A percentile compares a stretch with the other conserved stretches of the same genome.
Evolutionary conservation across 805 yeast genomes (phyloP).

Genomic region (Schwanniomyces yamadae): DNA sequence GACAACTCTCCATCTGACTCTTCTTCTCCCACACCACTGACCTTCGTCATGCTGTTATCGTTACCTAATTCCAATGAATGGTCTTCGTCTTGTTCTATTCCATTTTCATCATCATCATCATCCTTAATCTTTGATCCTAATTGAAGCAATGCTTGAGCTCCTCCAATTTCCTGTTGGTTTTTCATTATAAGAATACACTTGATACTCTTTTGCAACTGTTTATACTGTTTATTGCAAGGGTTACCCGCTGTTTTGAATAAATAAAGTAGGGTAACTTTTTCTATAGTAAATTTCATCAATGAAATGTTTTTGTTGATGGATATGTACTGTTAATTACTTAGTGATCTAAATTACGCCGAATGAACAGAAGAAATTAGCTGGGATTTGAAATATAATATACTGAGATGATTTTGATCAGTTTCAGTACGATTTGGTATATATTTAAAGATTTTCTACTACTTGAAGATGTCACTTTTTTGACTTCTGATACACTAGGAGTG

Average conservation of each 20-base stretch:
- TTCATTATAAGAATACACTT: too few species aligned
- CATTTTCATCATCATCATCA: slow-evolving; percentile 11
- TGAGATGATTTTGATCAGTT: too few species aligned
- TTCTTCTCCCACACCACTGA: slow-evolving; percentile 1
- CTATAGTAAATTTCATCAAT: background rate
- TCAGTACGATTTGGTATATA: too few species aligned
- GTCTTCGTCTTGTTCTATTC: slow-evolving; percentile 7
- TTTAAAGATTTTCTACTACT: too few species aligned
- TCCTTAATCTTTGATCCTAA: slow-evolving; percentile 33
- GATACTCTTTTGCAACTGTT: slow-evolving; percentile 2
- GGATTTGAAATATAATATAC: too few species aligned
- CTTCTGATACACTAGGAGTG: too few species aligned
- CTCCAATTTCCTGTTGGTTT: slow-evolving; percentile 42
- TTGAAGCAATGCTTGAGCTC: slow-evolving; percentile 45
- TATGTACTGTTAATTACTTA: background rate
- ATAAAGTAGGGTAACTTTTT: slow-evolving; percentile 12
- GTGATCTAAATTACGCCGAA: background rate
- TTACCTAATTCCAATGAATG: slow-evolving; percentile 3
- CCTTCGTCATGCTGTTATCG: slow-evolving; percentile 6
- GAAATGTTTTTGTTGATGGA: background rate
- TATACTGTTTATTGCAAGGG: slow-evolving; percentile 6
- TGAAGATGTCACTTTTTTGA: too few species aligned
- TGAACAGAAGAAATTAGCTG: too few species aligned
- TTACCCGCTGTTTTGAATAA: slow-evolving; percentile 13
- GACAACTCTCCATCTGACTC: slow-evolving; percentile 9